Base-by-base conservation (phyloP, 495 filamentous ascomycete genomes). In the Hypoxylon fuscum region DNA sequence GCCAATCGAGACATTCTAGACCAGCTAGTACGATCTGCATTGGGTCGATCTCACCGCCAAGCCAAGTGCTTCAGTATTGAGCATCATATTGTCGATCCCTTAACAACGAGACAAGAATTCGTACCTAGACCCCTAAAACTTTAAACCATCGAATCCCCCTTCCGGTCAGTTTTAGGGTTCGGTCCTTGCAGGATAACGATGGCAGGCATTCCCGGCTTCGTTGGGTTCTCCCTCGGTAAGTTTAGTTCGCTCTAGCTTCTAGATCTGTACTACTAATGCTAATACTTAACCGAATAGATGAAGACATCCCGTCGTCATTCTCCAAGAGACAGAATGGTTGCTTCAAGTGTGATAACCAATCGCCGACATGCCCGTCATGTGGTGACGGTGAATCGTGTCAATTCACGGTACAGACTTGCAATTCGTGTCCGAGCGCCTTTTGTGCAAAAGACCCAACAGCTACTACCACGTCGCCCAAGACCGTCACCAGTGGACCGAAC, bases 361-460 rank as follows among this genome's bases (percentile, higher is more conserved):
- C 74, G 29, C 70, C 68, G 1, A 57, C 87, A 0, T 79, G 77
- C 34, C 87, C 84, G 2, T 69, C 76, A 23, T 95, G 91, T 74
- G 59, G 20, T 17, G 42, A 55, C 3, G 70, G 58, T 40, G 64
- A 70, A 17, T 63, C 37, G 8, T 82, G 79, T 55, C 68, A 70
- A 54, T 73, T 76, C 40, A 73, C 68, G n/a, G 51, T 70, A n/a
- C 59, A 62, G 14, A 68, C 44, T 12, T 80, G 76, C 60, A 34
- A 15, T 2, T 57, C 68, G 41, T 82, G 79, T 31, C 53, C 70
- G 1, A 49, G 49, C 31, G 74, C 85, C 27, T 71, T 76, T 55
- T 83, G 80, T 55, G 62, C 72, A 6, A 62, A 68, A 14, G 68
- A 77, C 27, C 79, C 20, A 51, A 48, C 65, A 23, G 62, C 22